These are phyloP conservation scores for Pistacia atlantica DNA, from an alignment of 345 rosid genomes.

Conservation along the genomic window DNA sequence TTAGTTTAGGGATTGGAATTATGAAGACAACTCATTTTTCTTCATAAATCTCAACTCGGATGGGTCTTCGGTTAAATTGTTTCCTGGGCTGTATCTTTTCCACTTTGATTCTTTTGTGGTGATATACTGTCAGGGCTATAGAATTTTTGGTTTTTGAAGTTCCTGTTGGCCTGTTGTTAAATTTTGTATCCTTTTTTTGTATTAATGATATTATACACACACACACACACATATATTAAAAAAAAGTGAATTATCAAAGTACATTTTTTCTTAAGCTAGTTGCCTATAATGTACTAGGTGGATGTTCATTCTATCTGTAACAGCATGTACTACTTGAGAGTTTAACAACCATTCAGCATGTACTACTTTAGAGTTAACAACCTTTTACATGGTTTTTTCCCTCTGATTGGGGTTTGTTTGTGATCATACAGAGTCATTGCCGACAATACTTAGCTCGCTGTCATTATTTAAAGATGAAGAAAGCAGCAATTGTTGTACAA, in stretches of 20 bases:
- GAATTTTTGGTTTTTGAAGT: too few relatives aligned
- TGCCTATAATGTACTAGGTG: neutral
- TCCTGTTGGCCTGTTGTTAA: too few relatives aligned
- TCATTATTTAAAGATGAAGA: slow-evolving; percentile 50
- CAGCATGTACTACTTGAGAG: neutral
- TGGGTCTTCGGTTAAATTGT: too few relatives aligned
- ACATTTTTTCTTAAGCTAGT: neutral
- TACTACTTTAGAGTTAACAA: neutral
- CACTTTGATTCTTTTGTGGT: too few relatives aligned
- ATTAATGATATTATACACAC: too few relatives aligned
- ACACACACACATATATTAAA: too few relatives aligned
- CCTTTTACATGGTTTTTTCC: neutral
- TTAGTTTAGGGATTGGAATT: neutral
- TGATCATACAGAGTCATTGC: slow-evolving; percentile 56
- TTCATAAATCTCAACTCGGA: too few relatives aligned
- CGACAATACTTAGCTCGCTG: slow-evolving; percentile 59
- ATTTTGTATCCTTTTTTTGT: too few relatives aligned
- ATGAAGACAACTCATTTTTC: neutral
- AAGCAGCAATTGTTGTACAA: slow-evolving; percentile 71
- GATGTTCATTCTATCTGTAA: slow-evolving; percentile 1
- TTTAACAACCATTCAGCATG: neutral
- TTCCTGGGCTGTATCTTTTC: too few relatives aligned
- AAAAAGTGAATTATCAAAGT: too few relatives aligned
- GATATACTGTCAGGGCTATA: too few relatives aligned
- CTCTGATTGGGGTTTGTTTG: neutral